These are phyloP conservation scores for Murraya koenigii DNA, from an alignment of 345 rosid genomes.

Conservation along the genomic window DNA sequence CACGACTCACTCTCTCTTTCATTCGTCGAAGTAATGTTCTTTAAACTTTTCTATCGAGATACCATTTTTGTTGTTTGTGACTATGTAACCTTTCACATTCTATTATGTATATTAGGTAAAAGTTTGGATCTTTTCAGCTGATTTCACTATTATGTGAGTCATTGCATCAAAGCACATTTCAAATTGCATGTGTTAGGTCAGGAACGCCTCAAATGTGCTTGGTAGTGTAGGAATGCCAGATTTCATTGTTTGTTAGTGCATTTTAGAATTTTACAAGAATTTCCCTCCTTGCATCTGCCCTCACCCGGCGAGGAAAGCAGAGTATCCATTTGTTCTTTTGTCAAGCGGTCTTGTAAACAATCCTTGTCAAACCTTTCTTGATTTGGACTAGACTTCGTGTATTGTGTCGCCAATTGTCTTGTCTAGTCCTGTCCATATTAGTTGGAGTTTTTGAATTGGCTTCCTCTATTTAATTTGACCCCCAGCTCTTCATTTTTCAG, in stretches of 20 bases:
- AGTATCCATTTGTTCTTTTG: constrained; percentile 26
- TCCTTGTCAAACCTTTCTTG: constrained; percentile 7
- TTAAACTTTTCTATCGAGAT: neutral
- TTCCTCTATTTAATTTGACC: constrained; percentile 8
- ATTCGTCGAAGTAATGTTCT: constrained; percentile 18
- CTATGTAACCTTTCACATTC: neutral
- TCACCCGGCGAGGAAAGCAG: constrained; percentile 23
- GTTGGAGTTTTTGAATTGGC: constrained; percentile 22
- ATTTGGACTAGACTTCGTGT: constrained; percentile 11
- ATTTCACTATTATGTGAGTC: neutral
- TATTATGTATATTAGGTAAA: constrained; percentile 2
- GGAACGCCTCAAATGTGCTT: neutral
- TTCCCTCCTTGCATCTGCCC: constrained; percentile 29
- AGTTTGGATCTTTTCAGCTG: neutral
- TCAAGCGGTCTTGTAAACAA: constrained; percentile 31
- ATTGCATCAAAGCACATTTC: neutral
- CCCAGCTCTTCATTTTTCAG: constrained; percentile 10
- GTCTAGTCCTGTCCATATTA: constrained; percentile 14
- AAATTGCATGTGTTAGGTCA: neutral
- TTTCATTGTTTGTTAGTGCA: constrained; percentile 1
- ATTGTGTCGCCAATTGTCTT: constrained; percentile 7
- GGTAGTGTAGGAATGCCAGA: neutral
- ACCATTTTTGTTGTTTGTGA: neutral
- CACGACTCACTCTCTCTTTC: neutral
- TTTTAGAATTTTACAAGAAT: neutral